Evolutionary conservation across 495 filamentous ascomycete genomes (phyloP).

Genomic region (Daldinia childiae): DNA sequence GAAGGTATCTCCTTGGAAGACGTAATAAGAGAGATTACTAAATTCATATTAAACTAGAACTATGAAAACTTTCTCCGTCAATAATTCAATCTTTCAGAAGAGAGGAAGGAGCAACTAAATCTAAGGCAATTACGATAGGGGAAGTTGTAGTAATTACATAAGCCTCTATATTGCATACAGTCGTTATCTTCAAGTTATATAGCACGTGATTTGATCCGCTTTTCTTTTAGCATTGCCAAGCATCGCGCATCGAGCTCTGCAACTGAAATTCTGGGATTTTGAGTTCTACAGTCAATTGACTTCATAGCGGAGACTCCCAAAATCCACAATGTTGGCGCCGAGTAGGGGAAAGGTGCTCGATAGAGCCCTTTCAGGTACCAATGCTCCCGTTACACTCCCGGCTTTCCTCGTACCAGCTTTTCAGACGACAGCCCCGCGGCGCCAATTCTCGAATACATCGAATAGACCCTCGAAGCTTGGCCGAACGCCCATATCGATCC

Average conservation of each 20-base stretch:
- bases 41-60: not conserved
- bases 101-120: not conserved
- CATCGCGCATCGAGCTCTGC: constrained; percentile 28
- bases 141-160: not conserved
- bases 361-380: constrained; percentile 46
- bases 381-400: constrained; percentile 61
- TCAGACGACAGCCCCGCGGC: constrained; percentile 58
- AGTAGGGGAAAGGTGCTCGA: constrained; percentile 56
- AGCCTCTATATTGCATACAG: not conserved
- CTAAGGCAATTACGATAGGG: not conserved
- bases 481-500: constrained; percentile 79
- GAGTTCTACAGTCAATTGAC: constrained; percentile 31
- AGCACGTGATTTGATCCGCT: constrained; percentile 20
- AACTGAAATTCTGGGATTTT: constrained; percentile 4
- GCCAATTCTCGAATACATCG: constrained; percentile 77
- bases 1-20: not conserved
- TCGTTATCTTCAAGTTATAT: not conserved
- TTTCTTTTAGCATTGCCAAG: constrained; percentile 38
- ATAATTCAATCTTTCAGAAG: not conserved
- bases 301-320: constrained; percentile 11
- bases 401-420: constrained; percentile 81
- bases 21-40: not conserved
- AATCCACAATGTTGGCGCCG: constrained; percentile 60
- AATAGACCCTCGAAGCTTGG: constrained; percentile 81
- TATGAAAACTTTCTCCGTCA: not conserved